A percentile compares a stretch with the other conserved stretches of the same genome.
Evolutionary conservation across 768 basidiomycete species (phyloP).

Genomic region (Infundibulicybe gibba): DNA sequence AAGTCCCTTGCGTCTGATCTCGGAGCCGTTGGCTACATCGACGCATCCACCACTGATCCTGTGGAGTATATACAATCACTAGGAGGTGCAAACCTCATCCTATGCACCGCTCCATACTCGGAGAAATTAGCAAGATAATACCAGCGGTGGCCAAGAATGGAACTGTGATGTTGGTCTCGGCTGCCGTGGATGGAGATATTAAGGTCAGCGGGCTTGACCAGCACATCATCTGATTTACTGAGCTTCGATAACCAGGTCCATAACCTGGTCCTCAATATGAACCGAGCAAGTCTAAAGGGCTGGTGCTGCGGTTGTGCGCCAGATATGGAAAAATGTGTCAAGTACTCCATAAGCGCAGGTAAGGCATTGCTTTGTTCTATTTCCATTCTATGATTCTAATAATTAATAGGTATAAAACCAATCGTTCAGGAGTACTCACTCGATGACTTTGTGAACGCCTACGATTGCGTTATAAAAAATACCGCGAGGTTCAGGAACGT

Average conservation of each 20-base stretch:
- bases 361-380: not conserved
- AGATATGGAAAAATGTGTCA: conserved; percentile 8
- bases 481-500: conserved; percentile 1
- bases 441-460: conserved; percentile 3
- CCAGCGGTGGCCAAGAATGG: conserved; percentile 7
- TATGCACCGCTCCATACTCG: conserved; percentile 6
- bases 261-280: not conserved
- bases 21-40: conserved; percentile 5
- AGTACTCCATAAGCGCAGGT: conserved; percentile 2
- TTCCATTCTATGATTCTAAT: not conserved
- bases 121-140: conserved; percentile 2
- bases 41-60: conserved; percentile 3
- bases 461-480: conserved; percentile 2
- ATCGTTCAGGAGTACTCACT: conserved; percentile 4
- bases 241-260: too few species aligned
- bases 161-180: conserved; percentile 4
- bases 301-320: conserved; percentile 5
- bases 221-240: not conserved
- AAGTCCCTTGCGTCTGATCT: conserved; percentile 2
- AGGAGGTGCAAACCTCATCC: conserved; percentile 4
- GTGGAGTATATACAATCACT: conserved; percentile 6
- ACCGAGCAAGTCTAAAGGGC: conserved; percentile 2
- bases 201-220: conserved; percentile 2
- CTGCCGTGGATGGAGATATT: conserved; percentile 4
- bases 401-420: conserved; percentile 2